phyloP scores from a whole-genome alignment of 371 early-diverging fungal species.

The Apophysomyces elegans region DNA sequence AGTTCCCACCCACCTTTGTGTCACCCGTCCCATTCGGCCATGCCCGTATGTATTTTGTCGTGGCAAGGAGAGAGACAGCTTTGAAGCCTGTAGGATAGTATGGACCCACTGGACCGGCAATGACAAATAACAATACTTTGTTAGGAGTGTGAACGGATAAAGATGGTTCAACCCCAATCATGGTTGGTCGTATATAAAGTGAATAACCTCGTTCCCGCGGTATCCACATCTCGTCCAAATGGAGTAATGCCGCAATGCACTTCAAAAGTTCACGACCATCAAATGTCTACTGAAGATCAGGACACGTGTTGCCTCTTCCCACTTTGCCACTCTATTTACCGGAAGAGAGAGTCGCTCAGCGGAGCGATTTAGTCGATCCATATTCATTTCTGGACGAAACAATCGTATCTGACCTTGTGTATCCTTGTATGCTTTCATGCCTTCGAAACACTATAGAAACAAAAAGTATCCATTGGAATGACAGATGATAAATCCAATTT shows the following conservation, averaged over 20 bases:
- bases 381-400: slow-evolving; percentile 91
- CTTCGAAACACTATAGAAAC: slow-evolving; percentile 80
- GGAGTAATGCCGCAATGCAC: slow-evolving; percentile 80
- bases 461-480: neutral
- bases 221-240: slow-evolving; percentile 82
- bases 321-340: slow-evolving; percentile 34
- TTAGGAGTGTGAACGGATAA: slow-evolving; percentile 70
- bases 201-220: slow-evolving; percentile 89
- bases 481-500: neutral
- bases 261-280: slow-evolving; percentile 76
- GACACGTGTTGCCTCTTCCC: neutral
- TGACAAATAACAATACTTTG: slow-evolving; percentile 81
- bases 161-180: slow-evolving; percentile 87
- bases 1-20: slow-evolving; percentile 87
- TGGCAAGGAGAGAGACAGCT: slow-evolving; percentile 81
- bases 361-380: slow-evolving; percentile 77
- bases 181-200: slow-evolving; percentile 91
- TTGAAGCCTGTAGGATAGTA: slow-evolving; percentile 89
- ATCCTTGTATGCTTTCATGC: slow-evolving; percentile 91
- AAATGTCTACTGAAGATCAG: slow-evolving; percentile 53
- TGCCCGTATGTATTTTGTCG: slow-evolving; percentile 81
- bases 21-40: slow-evolving; percentile 96
- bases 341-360: slow-evolving; percentile 83
- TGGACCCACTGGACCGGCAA: slow-evolving; percentile 91
- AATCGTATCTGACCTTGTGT: slow-evolving; percentile 77